Base-by-base conservation (phyloP, 164 flowering plant genomes). In the Kingdonia uniflora region DNA sequence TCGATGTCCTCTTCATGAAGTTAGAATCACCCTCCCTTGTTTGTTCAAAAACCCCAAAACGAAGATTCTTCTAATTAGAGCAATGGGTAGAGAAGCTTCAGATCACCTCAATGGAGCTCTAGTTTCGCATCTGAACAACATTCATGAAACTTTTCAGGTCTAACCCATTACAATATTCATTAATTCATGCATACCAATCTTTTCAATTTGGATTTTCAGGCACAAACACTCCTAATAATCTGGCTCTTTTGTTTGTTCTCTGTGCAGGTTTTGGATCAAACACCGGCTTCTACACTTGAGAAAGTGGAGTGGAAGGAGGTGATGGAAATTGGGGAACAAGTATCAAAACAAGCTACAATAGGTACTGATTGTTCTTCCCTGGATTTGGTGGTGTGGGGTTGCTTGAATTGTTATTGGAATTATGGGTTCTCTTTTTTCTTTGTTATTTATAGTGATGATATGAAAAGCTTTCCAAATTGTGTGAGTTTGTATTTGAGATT, bases 101-200 rank as follows among this genome's bases (percentile, higher is more conserved):
- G 82, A 77, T 61, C 70, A 58, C 25, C 77, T 87, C 42, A 65
- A 42, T 56, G 68, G 58, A 56, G 51, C 62, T 14, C 68, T 91
- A 41, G 49, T 25, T 26, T 54, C 66, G 5, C 82, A 87, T 62
- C 71, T 77, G 51, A 76, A 70, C 61, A 71, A 60, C 67, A 81
- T 85, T 60, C 79, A 87, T 46, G 97, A 91, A 50, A 87, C 95
- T 22, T 63, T 87, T 12, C 85, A 85, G 84, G 95, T 81, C 23
- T 35, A 38, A 35, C 42, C 59, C 52, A 29, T 49, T 17, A 35
- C 42, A 38, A 5, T 7, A 46, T 54, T 26, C 55, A 2, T 23
- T 10, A 20, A 15, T 49, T 24, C 48, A 6, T 12, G 41, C 42
- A 1, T 24, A 38, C 56, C 55, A 59, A 26, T 43, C 3, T 51